Conservation (phyloP, 2,329 filamentous ascomycete species). For the Zarea fungicola region DNA sequence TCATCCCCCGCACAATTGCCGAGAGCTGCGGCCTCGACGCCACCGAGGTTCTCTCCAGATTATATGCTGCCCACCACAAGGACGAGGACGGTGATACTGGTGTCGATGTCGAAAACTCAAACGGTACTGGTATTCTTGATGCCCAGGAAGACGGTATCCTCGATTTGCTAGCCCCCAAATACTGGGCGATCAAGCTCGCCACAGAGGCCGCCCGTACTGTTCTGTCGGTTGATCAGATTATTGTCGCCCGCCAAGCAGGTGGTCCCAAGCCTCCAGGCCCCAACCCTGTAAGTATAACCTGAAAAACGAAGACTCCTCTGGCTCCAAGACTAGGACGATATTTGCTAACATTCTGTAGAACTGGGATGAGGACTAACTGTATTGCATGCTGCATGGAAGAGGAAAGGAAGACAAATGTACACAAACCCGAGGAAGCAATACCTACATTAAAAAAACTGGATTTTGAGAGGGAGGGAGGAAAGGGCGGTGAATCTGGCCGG, state of each 20-base stretch:
- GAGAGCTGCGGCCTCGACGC: constrained; percentile 95
- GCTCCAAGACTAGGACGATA: neutral
- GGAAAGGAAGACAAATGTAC: constrained; percentile 2
- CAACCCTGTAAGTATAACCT: constrained; percentile 56
- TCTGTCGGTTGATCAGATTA: constrained; percentile 96
- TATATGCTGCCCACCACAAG: constrained; percentile 91
- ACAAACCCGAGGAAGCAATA: constrained; percentile 7
- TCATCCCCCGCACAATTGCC: constrained; percentile 87
- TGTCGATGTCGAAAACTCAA: constrained; percentile 87
- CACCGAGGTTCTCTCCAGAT: constrained; percentile 86
- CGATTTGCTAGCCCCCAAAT: constrained; percentile 86
- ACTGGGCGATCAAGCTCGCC: constrained; percentile 94
- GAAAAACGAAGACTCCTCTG: neutral
- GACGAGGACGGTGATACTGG: constrained; percentile 85
- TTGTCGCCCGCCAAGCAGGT: constrained; percentile 93
- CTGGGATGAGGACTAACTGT: constrained; percentile 57
- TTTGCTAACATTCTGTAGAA: constrained; percentile 33
- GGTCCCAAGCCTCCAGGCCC: constrained; percentile 95
- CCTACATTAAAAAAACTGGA: neutral
- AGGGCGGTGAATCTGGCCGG: neutral
- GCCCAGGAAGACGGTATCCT: constrained; percentile 84
- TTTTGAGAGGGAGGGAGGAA: neutral
- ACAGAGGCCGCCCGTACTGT: constrained; percentile 93
- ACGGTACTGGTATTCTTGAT: constrained; percentile 76
- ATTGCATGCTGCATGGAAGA: constrained; percentile 12